Evolutionary conservation across 306 rosid genomes (phyloP).

Genomic region (Datisca glomerata): DNA sequence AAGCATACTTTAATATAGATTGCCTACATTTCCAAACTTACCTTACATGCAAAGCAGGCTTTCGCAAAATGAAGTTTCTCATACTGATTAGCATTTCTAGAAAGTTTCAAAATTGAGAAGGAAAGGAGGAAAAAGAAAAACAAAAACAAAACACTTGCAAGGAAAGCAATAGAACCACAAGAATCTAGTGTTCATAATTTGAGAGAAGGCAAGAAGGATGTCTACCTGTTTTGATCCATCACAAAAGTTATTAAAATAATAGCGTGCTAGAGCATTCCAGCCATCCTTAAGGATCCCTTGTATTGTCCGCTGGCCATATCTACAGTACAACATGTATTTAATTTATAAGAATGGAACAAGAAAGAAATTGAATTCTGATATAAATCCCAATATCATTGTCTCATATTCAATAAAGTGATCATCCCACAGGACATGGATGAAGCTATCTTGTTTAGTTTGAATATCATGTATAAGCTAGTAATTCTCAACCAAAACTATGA

Average conservation of each 20-base stretch:
- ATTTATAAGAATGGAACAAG: conserved; percentile 16
- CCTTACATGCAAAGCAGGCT: no score
- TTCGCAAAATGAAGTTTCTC: no score
- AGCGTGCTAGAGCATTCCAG: conserved; percentile 60
- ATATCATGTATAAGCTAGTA: no score
- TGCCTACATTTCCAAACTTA: no score
- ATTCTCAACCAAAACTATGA: no score
- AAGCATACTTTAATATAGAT: no score
- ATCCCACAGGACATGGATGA: no score
- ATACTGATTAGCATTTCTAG: no score
- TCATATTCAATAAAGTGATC: background rate
- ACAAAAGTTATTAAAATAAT: conserved; percentile 69
- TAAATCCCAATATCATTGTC: background rate
- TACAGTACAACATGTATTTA: no score
- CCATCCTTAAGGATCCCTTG: conserved; percentile 75
- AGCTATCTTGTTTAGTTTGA: no score
- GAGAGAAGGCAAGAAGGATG: conserved; percentile 15
- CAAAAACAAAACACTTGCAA: background rate
- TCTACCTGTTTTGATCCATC: conserved; percentile 92
- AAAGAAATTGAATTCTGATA: background rate
- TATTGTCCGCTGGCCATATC: conserved; percentile 79
- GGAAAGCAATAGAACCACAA: no score
- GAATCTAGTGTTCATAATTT: conserved; percentile 6
- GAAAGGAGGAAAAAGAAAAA: background rate
- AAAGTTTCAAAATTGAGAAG: conserved; percentile 4